These are phyloP conservation scores for Fomitopsis schrenkii DNA, from an alignment of 1,284 basidiomycete species.

Conservation along the genomic window DNA sequence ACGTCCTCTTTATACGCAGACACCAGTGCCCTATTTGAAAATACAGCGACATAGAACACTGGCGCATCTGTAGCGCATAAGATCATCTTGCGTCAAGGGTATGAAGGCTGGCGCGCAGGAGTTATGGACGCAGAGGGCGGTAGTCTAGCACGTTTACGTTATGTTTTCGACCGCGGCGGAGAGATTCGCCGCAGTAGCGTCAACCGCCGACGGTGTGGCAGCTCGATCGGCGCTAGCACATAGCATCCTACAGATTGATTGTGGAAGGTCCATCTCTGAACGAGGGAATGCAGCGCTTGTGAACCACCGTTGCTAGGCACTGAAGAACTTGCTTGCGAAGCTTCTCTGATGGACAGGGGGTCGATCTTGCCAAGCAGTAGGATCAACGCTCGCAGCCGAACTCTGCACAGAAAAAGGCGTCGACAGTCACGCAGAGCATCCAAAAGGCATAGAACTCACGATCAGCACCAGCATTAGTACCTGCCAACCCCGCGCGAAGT, in stretches of 20 bases:
- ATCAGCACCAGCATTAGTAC: not conserved
- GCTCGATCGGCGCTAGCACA: not conserved
- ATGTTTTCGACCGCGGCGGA: not conserved
- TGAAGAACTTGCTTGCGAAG: not conserved
- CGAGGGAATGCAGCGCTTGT: not conserved
- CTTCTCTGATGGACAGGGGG: not conserved
- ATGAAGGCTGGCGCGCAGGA: not conserved
- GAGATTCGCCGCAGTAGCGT: not conserved
- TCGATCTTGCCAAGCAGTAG: not conserved
- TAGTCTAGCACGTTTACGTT: not conserved
- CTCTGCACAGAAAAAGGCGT: not conserved
- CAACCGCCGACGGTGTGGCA: not conserved
- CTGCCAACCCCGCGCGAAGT: not conserved
- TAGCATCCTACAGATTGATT: not conserved
- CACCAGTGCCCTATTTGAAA: not conserved
- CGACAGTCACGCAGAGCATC: too few species aligned
- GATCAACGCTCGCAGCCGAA: not conserved
- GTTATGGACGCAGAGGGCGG: not conserved
- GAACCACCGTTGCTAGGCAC: not conserved
- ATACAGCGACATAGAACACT: not conserved
- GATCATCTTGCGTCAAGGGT: not conserved
- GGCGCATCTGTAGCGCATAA: not conserved
- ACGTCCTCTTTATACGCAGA: not conserved
- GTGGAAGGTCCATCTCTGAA: not conserved
- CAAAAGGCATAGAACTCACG: not conserved